Base-by-base conservation (phyloP, 495 filamentous ascomycete species). In the Xylaria scruposa region DNA sequence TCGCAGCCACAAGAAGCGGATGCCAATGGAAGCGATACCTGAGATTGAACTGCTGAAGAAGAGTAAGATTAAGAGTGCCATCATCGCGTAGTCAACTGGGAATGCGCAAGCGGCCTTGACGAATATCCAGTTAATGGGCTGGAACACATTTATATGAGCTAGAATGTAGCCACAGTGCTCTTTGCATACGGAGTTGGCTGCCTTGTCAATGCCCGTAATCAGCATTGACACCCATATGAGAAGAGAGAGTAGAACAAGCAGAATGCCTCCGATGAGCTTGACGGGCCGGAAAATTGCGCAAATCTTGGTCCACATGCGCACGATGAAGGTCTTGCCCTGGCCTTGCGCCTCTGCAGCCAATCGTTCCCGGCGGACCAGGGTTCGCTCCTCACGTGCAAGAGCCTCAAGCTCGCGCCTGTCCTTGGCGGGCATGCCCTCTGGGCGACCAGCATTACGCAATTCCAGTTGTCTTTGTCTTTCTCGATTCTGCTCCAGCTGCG, bases 141-240 rank as follows among this genome's bases (percentile, higher is more conserved):
- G 95, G 85, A 97, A 97, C 69, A 97, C 89, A 77, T 95, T 93
- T 79, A 95, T 91, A 72, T 94, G 90, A 38, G 90, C 92, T n/a
- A 98, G 89, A 65, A 98, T 91, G 81, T 97, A 99, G 46, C 96
- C 96, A 81, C 96, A 99, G 75, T 89, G 89, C 67, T 89, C 85
- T 79, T 95, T 94, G 89, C 96, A 99, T 73, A 96, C 80, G 0
- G 94, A 97, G 81, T 98, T 98, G 75, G 91, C 94, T 21, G 94
- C 92, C 82, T 99, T 98, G 86, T 99, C 96, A 78, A 98, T 95
- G 71, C 90, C 90, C 0, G 95, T 99, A 76, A 98, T 90, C 67
- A 98, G 88, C 97, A 98, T 99, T 38, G 92, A 95, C 10, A 91
- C 86, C 90, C 94, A 97, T 72, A 94, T 86, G 26, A 95, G 68